Conservation (phyloP, 495 filamentous ascomycete species). For the Penicillium roqueforti region DNA sequence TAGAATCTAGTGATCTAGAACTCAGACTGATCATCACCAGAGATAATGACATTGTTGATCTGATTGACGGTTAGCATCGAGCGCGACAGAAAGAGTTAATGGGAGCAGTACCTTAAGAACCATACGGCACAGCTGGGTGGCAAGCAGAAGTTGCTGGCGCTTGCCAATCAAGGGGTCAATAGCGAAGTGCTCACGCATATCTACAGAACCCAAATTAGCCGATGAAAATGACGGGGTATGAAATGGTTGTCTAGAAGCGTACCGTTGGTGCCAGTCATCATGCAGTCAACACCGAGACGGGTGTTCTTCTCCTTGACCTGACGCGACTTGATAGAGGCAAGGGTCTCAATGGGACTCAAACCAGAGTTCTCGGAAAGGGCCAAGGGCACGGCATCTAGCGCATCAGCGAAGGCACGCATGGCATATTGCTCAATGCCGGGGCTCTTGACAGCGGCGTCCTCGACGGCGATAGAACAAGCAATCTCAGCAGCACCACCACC, state of each 20-base stretch:
- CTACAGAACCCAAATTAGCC: conserved; percentile 33
- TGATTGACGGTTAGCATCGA: conserved; percentile 28
- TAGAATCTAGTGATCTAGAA: conserved; percentile 56
- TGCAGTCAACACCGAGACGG: conserved; percentile 92
- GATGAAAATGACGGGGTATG: neutral
- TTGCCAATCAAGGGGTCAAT: conserved; percentile 98
- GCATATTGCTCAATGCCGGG: conserved; percentile 96
- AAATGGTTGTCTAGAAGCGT: conserved; percentile 22
- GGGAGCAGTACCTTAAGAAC: conserved; percentile 75
- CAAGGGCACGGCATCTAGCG: conserved; percentile 92
- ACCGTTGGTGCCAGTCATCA: conserved; percentile 88
- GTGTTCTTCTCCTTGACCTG: conserved; percentile 88
- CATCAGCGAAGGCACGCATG: conserved; percentile 96
- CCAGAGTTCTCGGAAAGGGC: conserved; percentile 96
- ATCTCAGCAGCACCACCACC: conserved; percentile 97
- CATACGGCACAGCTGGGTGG: conserved; percentile 98
- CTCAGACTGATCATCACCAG: conserved; percentile 86
- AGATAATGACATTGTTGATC: conserved; percentile 91
- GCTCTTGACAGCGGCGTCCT: conserved; percentile 92
- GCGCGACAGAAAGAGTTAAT: neutral
- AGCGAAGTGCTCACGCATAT: conserved; percentile 96
- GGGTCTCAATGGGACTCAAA: conserved; percentile 88
- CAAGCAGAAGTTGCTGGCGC: conserved; percentile 90
- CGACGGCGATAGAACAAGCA: conserved; percentile 92
- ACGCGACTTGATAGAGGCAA: conserved; percentile 90